phyloP scores from a whole-genome alignment of 169 alveolate species.

The Babesia gibsoni region DNA sequence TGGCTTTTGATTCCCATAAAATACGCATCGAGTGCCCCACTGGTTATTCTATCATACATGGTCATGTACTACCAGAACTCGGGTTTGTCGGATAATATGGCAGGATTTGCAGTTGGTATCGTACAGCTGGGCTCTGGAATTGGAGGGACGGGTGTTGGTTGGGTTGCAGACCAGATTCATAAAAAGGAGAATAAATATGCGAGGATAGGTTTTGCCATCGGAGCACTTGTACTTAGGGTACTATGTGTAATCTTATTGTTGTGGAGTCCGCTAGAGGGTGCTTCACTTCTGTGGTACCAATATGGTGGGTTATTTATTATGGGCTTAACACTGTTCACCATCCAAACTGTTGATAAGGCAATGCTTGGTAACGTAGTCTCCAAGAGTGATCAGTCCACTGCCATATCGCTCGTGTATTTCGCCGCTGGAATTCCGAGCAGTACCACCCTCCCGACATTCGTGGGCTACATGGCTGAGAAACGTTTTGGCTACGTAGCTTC shows the following conservation, averaged over 20 bases:
- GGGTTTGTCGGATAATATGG: slow-evolving; percentile 80
- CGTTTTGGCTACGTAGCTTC: slow-evolving; percentile 71
- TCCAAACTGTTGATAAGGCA: slow-evolving; percentile 88
- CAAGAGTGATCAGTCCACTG: slow-evolving; percentile 85
- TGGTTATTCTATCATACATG: slow-evolving; percentile 84
- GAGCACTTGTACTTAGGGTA: slow-evolving; percentile 71
- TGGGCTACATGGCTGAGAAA: slow-evolving; percentile 83
- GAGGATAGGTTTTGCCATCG: slow-evolving; percentile 79
- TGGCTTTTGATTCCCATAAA: slow-evolving; percentile 33
- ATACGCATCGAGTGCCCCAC: slow-evolving; percentile 84
- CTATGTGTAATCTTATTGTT: slow-evolving; percentile 73
- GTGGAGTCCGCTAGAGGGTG: slow-evolving; percentile 62
- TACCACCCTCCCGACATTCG: slow-evolving; percentile 82
- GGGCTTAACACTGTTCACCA: slow-evolving; percentile 86
- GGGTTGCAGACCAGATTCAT: slow-evolving; percentile 79
- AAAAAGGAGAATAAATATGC: slow-evolving; percentile 79
- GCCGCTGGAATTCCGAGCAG: slow-evolving; percentile 86
- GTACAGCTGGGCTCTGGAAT: slow-evolving; percentile 81
- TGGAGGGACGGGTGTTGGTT: slow-evolving; percentile 90
- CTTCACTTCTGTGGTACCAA: slow-evolving; percentile 46
- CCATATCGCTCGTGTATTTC: slow-evolving; percentile 78
- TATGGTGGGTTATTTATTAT: slow-evolving; percentile 68
- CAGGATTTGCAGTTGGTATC: slow-evolving; percentile 81
- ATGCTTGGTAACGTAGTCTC: slow-evolving; percentile 84
- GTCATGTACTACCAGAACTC: slow-evolving; percentile 86